A percentile compares a stretch with the other conserved stretches of the same genome.
These are phyloP conservation scores for Musa troglodytarum DNA, from an alignment of 176 grass and related monocot genomes.

Conservation along the genomic window DNA sequence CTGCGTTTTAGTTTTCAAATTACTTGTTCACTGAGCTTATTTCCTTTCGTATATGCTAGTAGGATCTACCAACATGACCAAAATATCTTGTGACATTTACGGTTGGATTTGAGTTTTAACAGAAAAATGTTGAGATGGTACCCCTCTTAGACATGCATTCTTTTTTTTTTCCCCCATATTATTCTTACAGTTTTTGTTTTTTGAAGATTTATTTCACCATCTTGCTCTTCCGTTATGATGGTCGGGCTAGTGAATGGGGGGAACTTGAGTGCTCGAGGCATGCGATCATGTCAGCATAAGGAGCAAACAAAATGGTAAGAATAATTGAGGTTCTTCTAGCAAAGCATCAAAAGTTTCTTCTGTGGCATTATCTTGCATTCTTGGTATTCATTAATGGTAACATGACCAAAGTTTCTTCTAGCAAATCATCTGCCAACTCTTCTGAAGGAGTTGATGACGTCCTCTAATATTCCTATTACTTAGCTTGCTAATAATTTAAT, in stretches of 20 bases:
- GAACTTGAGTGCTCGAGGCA: constrained; percentile 90
- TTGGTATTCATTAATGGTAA: too few species aligned
- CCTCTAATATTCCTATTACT: too few species aligned
- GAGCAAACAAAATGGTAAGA: constrained; percentile 83
- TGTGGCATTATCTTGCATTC: not conserved
- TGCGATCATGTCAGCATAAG: constrained; percentile 75
- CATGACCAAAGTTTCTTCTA: too few species aligned
- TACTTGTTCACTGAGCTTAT: not conserved
- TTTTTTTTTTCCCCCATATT: not conserved
- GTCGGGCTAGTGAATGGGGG: constrained; percentile 76
- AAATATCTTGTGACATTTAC: constrained; percentile 20
- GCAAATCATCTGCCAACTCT: not conserved
- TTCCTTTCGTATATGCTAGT: not conserved
- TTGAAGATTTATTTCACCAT: constrained; percentile 88
- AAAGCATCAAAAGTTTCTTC: not conserved
- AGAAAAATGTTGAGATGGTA: not conserved
- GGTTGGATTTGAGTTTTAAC: constrained; percentile 9
- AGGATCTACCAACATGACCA: constrained; percentile 2
- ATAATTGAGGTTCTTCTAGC: not conserved
- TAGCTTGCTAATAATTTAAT: not conserved
- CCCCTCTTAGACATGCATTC: not conserved
- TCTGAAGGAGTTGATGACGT: not conserved
- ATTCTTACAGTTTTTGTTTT: constrained; percentile 53
- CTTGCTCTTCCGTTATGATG: constrained; percentile 86
- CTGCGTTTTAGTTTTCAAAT: not conserved